phyloP scores from a whole-genome alignment of 2,329 filamentous ascomycete genomes.

The Fusarium robinianum region DNA sequence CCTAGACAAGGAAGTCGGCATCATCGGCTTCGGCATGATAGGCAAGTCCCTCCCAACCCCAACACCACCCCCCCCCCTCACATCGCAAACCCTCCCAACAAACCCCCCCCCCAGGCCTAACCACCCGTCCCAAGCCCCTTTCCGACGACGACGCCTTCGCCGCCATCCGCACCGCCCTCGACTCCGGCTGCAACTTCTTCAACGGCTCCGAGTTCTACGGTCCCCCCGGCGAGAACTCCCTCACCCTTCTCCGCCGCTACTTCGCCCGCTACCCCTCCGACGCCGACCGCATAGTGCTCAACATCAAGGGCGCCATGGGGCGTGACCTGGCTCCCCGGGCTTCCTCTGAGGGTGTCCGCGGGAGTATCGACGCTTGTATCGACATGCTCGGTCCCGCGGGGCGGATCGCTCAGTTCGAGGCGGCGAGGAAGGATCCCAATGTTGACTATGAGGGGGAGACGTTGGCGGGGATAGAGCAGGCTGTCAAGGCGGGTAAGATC shows the following conservation, averaged over 20 bases:
- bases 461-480: conserved; percentile 49
- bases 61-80: conserved; percentile 1
- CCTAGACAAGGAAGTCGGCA: conserved; percentile 30
- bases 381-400: conserved; percentile 44
- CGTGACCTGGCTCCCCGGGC: conserved; percentile 49
- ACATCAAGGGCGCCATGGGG: conserved; percentile 61
- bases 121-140: conserved; percentile 15
- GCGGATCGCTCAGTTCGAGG: conserved; percentile 62
- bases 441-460: conserved; percentile 52
- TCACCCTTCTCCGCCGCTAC: conserved; percentile 62
- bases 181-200: conserved; percentile 51
- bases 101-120: conserved; percentile 26
- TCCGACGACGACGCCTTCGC: conserved; percentile 50
- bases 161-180: conserved; percentile 57
- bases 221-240: conserved; percentile 54
- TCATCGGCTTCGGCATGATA: conserved; percentile 36
- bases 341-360: conserved; percentile 55
- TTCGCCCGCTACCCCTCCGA: conserved; percentile 64
- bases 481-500: conserved; percentile 53
- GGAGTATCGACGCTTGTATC: conserved; percentile 59
- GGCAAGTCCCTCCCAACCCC: no score
- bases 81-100: conserved; percentile 26
- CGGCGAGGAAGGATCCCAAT: conserved; percentile 58
- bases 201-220: conserved; percentile 68
- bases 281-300: conserved; percentile 61